Conservation (phyloP, 177 flowering plant species). For the Vitis hybrid region DNA sequence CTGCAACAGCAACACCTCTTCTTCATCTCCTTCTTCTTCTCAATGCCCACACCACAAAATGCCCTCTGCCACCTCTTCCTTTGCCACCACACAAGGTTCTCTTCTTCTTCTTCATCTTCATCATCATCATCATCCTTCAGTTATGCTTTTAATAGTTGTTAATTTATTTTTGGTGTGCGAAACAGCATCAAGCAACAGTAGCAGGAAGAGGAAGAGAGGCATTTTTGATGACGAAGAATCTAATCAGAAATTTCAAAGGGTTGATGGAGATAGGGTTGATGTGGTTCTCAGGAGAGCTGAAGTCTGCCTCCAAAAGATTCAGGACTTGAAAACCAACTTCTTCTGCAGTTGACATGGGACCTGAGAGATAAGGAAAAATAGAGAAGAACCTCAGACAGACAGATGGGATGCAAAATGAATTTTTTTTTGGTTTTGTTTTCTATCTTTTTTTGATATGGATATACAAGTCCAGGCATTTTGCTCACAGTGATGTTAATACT, state of each 20-base stretch:
- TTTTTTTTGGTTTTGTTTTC: too few relatives aligned
- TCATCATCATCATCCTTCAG: background rate
- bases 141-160: background rate
- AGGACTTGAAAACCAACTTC: slow-evolving; percentile 18
- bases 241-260: slow-evolving; percentile 1
- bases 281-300: slow-evolving; percentile 28
- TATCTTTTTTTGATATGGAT: too few relatives aligned
- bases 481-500: too few relatives aligned
- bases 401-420: too few relatives aligned
- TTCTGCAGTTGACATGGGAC: background rate
- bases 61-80: background rate
- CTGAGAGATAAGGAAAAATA: background rate
- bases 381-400: too few relatives aligned
- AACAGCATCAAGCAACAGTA: slow-evolving; percentile 23
- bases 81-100: slow-evolving; percentile 28
- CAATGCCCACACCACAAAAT: too few relatives aligned
- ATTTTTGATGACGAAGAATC: background rate
- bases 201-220: slow-evolving; percentile 15
- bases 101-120: background rate
- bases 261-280: slow-evolving; percentile 18
- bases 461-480: too few relatives aligned
- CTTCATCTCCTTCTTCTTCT: background rate
- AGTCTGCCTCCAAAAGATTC: slow-evolving; percentile 28
- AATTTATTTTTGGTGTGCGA: background rate
- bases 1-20: background rate